Evolutionary conservation across 768 basidiomycete genomes (phyloP), one percentile per base, ranked within the genome.

Genomic region (Amanita phalloides): DNA sequence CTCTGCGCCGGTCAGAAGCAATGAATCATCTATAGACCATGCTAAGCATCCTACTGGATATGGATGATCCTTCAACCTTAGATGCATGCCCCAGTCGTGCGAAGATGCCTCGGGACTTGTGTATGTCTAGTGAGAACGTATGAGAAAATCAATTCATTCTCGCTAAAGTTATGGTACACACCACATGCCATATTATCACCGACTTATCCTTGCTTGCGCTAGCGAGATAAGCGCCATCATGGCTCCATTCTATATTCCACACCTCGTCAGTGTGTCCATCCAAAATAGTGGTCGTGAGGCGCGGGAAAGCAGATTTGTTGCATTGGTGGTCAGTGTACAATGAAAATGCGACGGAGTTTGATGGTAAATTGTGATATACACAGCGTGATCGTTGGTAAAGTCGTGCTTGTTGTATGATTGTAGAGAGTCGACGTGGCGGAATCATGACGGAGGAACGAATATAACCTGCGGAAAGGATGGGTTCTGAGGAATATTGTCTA

Each of bases 171-270:
- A n/a, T 53, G 46, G 38, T 47, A 51, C 86, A 61, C 66, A 90
- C 94, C 70, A 92, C 74, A 43, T 75, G 75, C 94, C 94, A 98
- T 46, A 98, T 86, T 51, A 96, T 88, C 6, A 87, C 92, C 4
- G 77, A 75, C 69, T 79, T 81, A 67, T 98, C 95, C 65, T 80
- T 89, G 51, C 93, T 86, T 35, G 86, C 88, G 57, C 84, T 93
- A 28, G 94, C 96, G 46, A 99, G 72, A 59, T 77, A 83, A 45
- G 68, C 66, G 2, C 96, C 96, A 62, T 85, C 83, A 59, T 89
- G 90, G 66, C 92, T 95, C 94, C 94, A 99, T 63, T 86, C 86
- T 54, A 98, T 67, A 62, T 87, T 83, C 94, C 95, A 98, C 39
- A 99, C 93, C 64, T 99, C 92, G 62, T 98, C 90, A 9, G 73